Evolutionary conservation across 2,329 filamentous ascomycete genomes (phyloP), one percentile per base, ranked within the genome.

Genomic region (Epichloe sp.): DNA sequence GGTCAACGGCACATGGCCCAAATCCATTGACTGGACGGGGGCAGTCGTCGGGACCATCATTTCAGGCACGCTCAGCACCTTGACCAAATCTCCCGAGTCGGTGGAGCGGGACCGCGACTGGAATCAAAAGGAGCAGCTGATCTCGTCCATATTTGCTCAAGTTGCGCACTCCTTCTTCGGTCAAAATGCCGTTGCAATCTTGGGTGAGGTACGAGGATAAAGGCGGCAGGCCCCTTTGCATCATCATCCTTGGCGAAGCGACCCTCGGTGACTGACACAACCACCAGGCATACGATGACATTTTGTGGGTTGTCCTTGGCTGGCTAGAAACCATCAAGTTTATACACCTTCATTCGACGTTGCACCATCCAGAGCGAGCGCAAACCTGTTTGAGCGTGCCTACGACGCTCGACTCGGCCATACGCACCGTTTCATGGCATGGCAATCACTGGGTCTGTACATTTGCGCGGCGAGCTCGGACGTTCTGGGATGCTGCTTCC

Each of bases 291-390:
- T 95, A 84, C 63, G 91, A 96, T 62, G 91, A 97, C 64, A 95
- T 95, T 71, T 77, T 95, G 3, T 97, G 91, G 91, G 88, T 96
- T 1, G 88, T 94, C 2, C 75, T 97, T 38, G 88, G 85, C 55
- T 96, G 91, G 90, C 71, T 96, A 49, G 88, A 95, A 63, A 80
- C 79, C 47, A 78, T 89, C 55, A 82, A 85, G 57, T 89, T 95
- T 62, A 79, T 91, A 48, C 71, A 80, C 35, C 69, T 76, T n/a
- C 88, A 94, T 62, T 80, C 78, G 2, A 67, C 72, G 2, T 63
- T 80, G 17, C 82, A 87, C 63, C 86, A 83, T 59, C 65, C 66
- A 10, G 54, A 44, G 12, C 52, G 53, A 5, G 44, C 54, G 17
- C 44, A 55, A n/a, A 21, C 47, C 21, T 53, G 53, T 45, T 45